Evolutionary conservation across 2,329 filamentous ascomycete species (phyloP).

Genomic region (Claviceps quebecensis): DNA sequence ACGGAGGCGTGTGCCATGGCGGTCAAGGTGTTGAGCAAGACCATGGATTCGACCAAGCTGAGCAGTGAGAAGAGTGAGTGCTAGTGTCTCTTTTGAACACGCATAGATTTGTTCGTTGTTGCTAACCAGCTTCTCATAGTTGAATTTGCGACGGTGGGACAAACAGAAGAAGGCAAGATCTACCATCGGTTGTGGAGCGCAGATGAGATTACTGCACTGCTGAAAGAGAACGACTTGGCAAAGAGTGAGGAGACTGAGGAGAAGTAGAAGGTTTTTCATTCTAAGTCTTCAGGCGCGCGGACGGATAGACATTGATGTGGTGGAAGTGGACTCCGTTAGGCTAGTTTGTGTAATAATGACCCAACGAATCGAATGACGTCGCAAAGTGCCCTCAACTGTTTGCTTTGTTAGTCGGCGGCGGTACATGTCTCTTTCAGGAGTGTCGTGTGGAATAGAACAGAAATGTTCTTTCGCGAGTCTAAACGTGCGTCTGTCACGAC

Average conservation of each 20-base stretch:
- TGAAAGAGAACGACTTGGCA: conserved; percentile 90
- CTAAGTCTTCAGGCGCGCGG: neutral
- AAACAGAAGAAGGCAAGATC: conserved; percentile 88
- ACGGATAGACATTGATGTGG: conserved; percentile 3
- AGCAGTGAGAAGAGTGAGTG: conserved; percentile 95
- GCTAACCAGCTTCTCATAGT: conserved; percentile 38
- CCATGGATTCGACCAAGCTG: conserved; percentile 97
- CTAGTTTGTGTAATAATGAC: conserved; percentile 9
- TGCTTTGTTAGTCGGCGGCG: neutral
- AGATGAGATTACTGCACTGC: conserved; percentile 84
- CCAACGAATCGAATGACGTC: conserved; percentile 3
- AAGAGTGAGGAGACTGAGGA: conserved; percentile 67
- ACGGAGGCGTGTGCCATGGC: conserved; percentile 95
- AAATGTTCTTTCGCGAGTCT: neutral
- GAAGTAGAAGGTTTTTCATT: conserved; percentile 26
- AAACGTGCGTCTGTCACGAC: neutral
- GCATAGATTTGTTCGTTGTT: neutral
- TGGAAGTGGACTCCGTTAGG: conserved; percentile 5
- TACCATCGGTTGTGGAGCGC: conserved; percentile 97
- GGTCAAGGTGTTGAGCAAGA: conserved; percentile 98
- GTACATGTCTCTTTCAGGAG: neutral
- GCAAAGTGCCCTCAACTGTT: neutral
- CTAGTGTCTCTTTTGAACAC: conserved; percentile 15
- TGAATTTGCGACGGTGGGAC: conserved; percentile 95
- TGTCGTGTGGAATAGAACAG: neutral